phyloP scores from a whole-genome alignment of 495 filamentous ascomycete species.

The Talaromyces adpressus region DNA sequence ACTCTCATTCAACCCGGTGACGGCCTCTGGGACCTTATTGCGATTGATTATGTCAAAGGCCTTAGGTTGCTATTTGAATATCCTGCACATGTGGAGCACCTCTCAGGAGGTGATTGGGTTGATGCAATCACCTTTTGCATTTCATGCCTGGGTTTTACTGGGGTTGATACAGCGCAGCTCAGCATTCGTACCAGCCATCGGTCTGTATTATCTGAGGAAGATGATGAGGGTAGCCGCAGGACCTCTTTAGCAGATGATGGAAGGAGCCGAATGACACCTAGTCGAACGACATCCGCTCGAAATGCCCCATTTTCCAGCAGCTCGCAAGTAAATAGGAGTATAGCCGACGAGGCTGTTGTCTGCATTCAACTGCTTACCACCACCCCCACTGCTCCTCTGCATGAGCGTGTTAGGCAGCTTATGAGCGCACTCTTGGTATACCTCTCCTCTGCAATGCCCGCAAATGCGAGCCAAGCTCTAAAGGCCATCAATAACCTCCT shows the following conservation, averaged over 20 bases:
- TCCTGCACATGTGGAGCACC: constrained; percentile 70
- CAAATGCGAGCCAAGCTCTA: constrained; percentile 65
- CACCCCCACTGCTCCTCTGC: constrained; percentile 64
- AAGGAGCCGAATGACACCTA: constrained; percentile 23
- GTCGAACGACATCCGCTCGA: constrained; percentile 24
- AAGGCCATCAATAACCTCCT: constrained; percentile 68
- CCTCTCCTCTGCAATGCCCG: constrained; percentile 52
- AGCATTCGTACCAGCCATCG: constrained; percentile 22
- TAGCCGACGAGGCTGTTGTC: constrained; percentile 50
- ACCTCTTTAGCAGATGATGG: constrained; percentile 25
- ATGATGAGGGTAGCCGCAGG: constrained; percentile 20
- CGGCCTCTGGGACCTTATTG: constrained; percentile 62
- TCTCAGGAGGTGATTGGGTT: constrained; percentile 62
- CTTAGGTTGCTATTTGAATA: constrained; percentile 62
- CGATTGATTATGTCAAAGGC: constrained; percentile 71
- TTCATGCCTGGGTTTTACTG: constrained; percentile 14
- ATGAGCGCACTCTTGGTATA: constrained; percentile 52
- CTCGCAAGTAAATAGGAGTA: constrained; percentile 21
- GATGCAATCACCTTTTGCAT: constrained; percentile 60
- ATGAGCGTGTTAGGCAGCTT: constrained; percentile 49
- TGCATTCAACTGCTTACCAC: constrained; percentile 61
- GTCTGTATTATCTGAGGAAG: constrained; percentile 13
- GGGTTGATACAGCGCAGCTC: constrained; percentile 22
- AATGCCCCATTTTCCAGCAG: constrained; percentile 20
- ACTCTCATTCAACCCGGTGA: constrained; percentile 53